Evolutionary conservation across 805 yeast genomes (phyloP).

Genomic region (Metschnikowia reukaufii): DNA sequence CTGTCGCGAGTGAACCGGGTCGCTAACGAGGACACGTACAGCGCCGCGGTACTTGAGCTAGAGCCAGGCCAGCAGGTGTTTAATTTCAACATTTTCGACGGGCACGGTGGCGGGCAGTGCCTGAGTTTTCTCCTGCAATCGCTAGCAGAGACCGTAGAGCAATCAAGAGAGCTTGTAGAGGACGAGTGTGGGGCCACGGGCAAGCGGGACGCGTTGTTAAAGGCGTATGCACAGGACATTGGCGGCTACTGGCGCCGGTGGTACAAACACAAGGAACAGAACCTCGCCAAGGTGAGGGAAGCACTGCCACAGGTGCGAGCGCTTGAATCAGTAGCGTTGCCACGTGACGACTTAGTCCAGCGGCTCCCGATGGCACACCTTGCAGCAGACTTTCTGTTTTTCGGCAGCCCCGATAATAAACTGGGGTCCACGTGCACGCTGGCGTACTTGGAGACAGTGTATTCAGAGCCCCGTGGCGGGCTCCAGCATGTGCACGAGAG

Average conservation of each 20-base stretch:
- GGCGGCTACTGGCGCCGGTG: conserved; percentile 89
- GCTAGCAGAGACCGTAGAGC: conserved; percentile 55
- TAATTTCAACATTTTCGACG: conserved; percentile 81
- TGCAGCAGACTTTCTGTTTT: conserved; percentile 62
- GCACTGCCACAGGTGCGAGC: conserved; percentile 16
- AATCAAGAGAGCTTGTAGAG: conserved; percentile 24
- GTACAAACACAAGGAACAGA: conserved; percentile 46
- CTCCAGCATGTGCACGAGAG: conserved; percentile 31
- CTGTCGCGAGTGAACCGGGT: conserved; percentile 72
- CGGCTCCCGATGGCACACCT: conserved; percentile 66
- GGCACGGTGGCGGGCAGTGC: conserved; percentile 89
- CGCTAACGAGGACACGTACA: conserved; percentile 79
- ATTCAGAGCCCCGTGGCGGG: conserved; percentile 28
- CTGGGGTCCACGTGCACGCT: conserved; percentile 78
- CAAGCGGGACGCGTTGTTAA: conserved; percentile 44
- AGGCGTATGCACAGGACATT: conserved; percentile 55
- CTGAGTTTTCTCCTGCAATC: conserved; percentile 56
- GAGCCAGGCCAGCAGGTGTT: conserved; percentile 36
- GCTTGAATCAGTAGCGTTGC: conserved; percentile 16
- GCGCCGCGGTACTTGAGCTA: conserved; percentile 57
- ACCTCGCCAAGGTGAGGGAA: conserved; percentile 27
- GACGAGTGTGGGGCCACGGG: background rate
- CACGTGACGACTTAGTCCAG: conserved; percentile 55
- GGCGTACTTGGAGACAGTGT: conserved; percentile 53
- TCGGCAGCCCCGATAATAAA: conserved; percentile 37